phyloP scores from a whole-genome alignment of 345 rosid species.

The Geranium brycei region DNA sequence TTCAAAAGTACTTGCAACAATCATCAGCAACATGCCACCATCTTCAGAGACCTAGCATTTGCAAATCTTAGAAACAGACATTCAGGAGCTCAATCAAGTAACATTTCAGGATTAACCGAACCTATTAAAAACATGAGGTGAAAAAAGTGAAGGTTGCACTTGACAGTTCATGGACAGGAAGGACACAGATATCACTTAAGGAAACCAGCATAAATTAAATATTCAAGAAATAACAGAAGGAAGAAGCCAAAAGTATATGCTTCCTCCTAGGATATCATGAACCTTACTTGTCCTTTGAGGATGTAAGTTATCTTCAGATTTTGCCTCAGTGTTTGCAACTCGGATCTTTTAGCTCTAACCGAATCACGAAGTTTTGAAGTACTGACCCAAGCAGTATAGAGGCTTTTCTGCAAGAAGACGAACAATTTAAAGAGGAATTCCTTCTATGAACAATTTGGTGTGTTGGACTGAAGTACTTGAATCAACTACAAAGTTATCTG shows the following conservation, averaged over 20 bases:
- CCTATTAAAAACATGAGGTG: background rate
- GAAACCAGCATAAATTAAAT: background rate
- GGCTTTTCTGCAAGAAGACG: conserved; percentile 43
- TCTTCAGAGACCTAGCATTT: background rate
- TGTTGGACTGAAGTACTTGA: background rate
- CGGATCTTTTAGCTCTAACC: conserved; percentile 45
- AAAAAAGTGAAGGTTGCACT: background rate
- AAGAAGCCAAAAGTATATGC: conserved; percentile 4
- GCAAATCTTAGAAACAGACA: background rate
- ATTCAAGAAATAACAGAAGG: background rate
- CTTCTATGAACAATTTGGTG: background rate
- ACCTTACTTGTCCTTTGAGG: conserved; percentile 60
- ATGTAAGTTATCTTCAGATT: conserved; percentile 50
- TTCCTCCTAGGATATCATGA: conserved; percentile 2
- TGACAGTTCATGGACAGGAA: background rate
- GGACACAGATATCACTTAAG: background rate
- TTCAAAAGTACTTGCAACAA: background rate
- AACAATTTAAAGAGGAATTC: conserved; percentile 1
- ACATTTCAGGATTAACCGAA: background rate
- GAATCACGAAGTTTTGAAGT: conserved; percentile 60
- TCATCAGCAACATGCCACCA: background rate
- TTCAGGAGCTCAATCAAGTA: background rate
- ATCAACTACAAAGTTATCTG: background rate
- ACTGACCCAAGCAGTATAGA: conserved; percentile 41
- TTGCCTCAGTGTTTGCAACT: conserved; percentile 52